Conservation (phyloP, 2,329 filamentous ascomycete genomes). For the Cercospora janseana region DNA sequence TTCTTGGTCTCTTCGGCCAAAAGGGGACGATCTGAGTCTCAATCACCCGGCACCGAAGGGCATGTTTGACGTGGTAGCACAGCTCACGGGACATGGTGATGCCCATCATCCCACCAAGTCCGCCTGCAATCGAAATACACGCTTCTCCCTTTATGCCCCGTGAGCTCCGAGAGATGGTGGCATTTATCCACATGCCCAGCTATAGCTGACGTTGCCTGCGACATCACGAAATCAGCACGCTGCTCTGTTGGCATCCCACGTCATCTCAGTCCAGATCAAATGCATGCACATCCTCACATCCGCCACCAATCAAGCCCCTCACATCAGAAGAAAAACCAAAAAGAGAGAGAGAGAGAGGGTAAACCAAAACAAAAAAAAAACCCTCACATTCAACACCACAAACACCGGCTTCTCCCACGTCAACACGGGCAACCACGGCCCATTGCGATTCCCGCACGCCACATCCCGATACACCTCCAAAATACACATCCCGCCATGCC, state of each 20-base stretch:
- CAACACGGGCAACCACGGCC: not conserved
- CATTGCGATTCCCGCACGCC: not conserved
- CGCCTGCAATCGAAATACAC: slow-evolving; percentile 3
- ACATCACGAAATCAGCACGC: too few relatives aligned
- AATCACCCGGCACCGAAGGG: too few relatives aligned
- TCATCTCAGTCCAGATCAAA: too few relatives aligned
- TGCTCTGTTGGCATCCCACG: not conserved
- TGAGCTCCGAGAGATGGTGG: not conserved
- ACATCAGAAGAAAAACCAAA: too few relatives aligned
- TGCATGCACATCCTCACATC: too few relatives aligned
- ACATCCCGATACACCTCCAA: not conserved
- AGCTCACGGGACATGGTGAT: not conserved
- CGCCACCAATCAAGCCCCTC: too few relatives aligned
- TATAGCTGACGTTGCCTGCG: not conserved
- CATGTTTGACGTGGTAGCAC: too few relatives aligned
- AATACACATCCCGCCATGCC: not conserved
- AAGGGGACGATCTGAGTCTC: too few relatives aligned
- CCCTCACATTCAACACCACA: slow-evolving; percentile 8
- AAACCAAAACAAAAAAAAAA: not conserved
- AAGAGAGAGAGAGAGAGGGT: too few relatives aligned
- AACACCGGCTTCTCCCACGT: slow-evolving; percentile 1
- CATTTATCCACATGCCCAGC: not conserved
- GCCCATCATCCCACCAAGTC: slow-evolving; percentile 1
- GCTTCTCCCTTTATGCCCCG: not conserved
- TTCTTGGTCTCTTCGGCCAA: too few relatives aligned